Evolutionary conservation across 75 land plant genomes (phyloP).

Genomic region (Larix kaempferi): DNA sequence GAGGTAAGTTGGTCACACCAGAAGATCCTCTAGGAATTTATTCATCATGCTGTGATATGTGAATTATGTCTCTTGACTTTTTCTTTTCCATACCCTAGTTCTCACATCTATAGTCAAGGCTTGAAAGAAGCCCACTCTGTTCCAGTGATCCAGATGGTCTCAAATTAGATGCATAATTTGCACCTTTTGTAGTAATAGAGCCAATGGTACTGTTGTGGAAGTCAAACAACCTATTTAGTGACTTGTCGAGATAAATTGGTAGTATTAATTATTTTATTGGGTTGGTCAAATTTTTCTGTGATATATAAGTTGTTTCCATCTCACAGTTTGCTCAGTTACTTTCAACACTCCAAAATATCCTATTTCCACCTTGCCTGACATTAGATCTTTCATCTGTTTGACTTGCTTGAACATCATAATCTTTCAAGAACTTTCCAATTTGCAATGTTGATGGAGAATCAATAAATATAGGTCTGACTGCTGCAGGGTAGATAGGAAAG

Average conservation of each 20-base stretch:
- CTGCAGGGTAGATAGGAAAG: slow-evolving; percentile 22
- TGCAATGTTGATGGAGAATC: slow-evolving; percentile 9
- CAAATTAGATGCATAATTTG: neutral
- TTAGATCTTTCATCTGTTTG: slow-evolving; percentile 17
- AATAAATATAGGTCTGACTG: slow-evolving; percentile 11
- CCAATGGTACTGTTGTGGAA: slow-evolving; percentile 8
- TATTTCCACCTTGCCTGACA: neutral
- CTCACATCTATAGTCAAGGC: slow-evolving; percentile 9
- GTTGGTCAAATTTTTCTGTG: slow-evolving; percentile 5
- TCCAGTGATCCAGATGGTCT: neutral
- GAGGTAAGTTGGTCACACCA: too few relatives aligned
- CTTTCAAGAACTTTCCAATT: slow-evolving; percentile 14
- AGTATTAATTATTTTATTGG: slow-evolving; percentile 29
- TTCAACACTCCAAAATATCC: neutral
- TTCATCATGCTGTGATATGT: too few relatives aligned
- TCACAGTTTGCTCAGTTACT: too few relatives aligned
- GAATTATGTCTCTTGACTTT: too few relatives aligned
- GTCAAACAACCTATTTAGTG: slow-evolving; percentile 31
- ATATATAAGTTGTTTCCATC: slow-evolving; percentile 1
- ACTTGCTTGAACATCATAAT: slow-evolving; percentile 8
- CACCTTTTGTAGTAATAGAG: neutral
- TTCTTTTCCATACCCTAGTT: too few relatives aligned
- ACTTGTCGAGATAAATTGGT: slow-evolving; percentile 36
- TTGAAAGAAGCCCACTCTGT: slow-evolving; percentile 4
- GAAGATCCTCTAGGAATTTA: too few relatives aligned